Percentiles rank a stretch among this genome's conserved stretches.
Evolutionary conservation across 768 basidiomycete genomes (phyloP).

Genomic region (Omphalotus guepiniiformis): DNA sequence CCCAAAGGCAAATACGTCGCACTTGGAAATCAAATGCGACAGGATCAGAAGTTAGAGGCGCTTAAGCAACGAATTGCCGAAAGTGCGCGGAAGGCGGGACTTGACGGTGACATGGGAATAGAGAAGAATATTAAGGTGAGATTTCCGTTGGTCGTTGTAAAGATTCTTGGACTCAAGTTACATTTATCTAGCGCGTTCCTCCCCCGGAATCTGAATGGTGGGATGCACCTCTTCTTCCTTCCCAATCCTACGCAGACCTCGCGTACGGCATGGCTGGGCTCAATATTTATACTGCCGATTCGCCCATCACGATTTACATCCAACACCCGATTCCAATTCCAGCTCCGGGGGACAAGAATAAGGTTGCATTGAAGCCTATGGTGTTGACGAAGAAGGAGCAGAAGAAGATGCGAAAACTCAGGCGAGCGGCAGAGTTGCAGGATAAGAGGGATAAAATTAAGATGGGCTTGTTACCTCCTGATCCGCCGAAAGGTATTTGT

Average conservation of each 20-base stretch:
- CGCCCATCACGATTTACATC: slow-evolving; percentile 85
- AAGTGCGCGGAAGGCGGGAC: slow-evolving; percentile 86
- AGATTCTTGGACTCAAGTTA: background rate
- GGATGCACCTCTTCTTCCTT: slow-evolving; percentile 84
- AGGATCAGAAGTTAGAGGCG: slow-evolving; percentile 80
- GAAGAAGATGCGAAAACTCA: slow-evolving; percentile 95
- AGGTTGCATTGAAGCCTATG: slow-evolving; percentile 72
- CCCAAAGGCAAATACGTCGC: slow-evolving; percentile 89
- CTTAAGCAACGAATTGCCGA: slow-evolving; percentile 93
- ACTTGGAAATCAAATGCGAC: slow-evolving; percentile 64
- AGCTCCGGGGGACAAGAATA: slow-evolving; percentile 82
- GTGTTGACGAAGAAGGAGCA: slow-evolving; percentile 96
- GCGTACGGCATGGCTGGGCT: slow-evolving; percentile 49
- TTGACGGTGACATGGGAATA: slow-evolving; percentile 89
- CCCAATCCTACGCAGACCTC: slow-evolving; percentile 76
- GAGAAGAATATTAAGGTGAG: slow-evolving; percentile 86
- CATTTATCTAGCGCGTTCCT: slow-evolving; percentile 55
- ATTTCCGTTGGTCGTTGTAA: background rate
- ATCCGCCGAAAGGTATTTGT: slow-evolving; percentile 82
- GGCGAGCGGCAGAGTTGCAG: slow-evolving; percentile 82
- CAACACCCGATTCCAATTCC: slow-evolving; percentile 98
- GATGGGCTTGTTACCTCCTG: slow-evolving; percentile 95
- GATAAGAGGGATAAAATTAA: slow-evolving; percentile 93
- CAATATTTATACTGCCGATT: slow-evolving; percentile 60
- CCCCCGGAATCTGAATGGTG: slow-evolving; percentile 97